Base-by-base conservation (phyloP, 495 filamentous ascomycete genomes). In the Cercophora newfieldiana region DNA sequence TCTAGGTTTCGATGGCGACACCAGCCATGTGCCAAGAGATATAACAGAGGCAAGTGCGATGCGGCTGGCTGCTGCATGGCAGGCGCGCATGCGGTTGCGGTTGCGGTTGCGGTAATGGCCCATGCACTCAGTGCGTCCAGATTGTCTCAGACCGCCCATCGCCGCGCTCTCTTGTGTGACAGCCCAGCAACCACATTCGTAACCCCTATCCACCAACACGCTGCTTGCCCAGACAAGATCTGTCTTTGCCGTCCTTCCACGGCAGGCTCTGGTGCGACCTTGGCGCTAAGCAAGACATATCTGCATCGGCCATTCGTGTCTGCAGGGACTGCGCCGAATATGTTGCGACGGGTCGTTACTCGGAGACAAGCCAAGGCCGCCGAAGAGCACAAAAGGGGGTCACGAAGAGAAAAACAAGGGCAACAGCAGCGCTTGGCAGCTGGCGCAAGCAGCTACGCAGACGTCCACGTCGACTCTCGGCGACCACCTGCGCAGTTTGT, bases 341-440 rank as follows among this genome's bases (percentile, higher is more conserved):
- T 44, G 37, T 44, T 44, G 37, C 37, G 12, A 44, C 18, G 37
- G 37, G 10, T 44, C 37, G 37, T 44, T 44, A 44, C 37, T 44
- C 37, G 37, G 37, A 55, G 51, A 55, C 51, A 44, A 26, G 51
- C 51, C 51, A 55, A 55, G 51, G 51, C 51, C 51, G 51, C 12
- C 26, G 51, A 24, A 14, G 51, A 55, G 21, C 22, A 55, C 51
- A 55, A 55, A 28, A 28, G 21, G 51, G 51, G 26, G 19, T 14
- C 51, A 55, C 51, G 51, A 49, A 7, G 16, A 53, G 51, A 25
- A 28, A 55, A 44, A 44, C 37, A 44, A 44, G 10, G 2, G 37
- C 37, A 44, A 44, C 37, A 44, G 18, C 37, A 6, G 37, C 37
- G 6, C 51, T 55, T 55, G 51, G 51, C 51, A 55, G 51, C 19